Evolutionary conservation across 768 basidiomycete genomes (phyloP), one percentile per base, ranked within the genome.

Genomic region (Rhizopogon rudus): DNA sequence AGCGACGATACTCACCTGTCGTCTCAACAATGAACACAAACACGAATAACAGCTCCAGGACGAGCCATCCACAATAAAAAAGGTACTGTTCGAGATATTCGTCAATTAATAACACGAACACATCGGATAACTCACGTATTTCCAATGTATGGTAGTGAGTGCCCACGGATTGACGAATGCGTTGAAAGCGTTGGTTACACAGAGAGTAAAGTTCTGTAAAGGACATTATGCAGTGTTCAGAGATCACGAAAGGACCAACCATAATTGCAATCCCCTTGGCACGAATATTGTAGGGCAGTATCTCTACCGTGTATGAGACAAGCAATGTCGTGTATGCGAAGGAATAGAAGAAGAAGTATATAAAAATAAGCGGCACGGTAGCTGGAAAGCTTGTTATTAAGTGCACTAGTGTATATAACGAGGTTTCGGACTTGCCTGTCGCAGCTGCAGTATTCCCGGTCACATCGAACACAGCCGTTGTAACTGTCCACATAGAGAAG

Each of bases 131-230:
- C 44, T 58, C 28, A 71, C 55, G 55, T 83, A 82, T 71, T 76
- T 75, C 81, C 82, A 83, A 8, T 73, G 73, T 5, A 82, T 60
- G 0, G 66, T 65, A 5, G 74, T 70, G 22, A 92, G 71, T 1
- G 89, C 90, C 74, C 84, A 82, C 6, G 90, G 88, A 61, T 91
- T 91, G 46, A 89, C 81, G 52, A 89, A 87, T 63, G 87, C 86
- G 61, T 88, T 92, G 69, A 93, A 86, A 3, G 88, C 85, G 28
- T 88, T 73, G 2, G 86, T 81, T 39, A 87, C 72, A 62, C 81
- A 84, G 29, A 88, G 75, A 5, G 75, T 74, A 50, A 88, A 69
- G 65, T 85, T 87, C 85, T 86, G 60, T 52, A 37, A 25, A 29
- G 4, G 17, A 20, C 3, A 20, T 53, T 20, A 48, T 14, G 13